Base-by-base conservation (phyloP, 257 asterid genomes). In the Solanum chilense region DNA sequence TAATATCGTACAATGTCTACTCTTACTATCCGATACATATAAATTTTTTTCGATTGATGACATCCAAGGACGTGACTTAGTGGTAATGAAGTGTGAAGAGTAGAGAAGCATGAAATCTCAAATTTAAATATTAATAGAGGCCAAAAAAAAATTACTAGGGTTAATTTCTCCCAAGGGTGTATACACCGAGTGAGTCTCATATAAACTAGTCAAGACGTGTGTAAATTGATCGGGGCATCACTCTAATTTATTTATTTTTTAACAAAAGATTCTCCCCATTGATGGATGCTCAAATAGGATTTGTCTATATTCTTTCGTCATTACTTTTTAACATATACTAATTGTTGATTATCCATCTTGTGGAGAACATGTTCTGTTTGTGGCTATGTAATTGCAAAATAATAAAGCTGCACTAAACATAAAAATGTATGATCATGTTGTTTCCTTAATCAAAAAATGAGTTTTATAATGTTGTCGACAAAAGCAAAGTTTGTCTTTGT, bases 401-500 rank as follows among this genome's bases (percentile, higher is more conserved):
- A 8, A 33, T 33, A 81, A 81, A 81, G 85, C 85, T 81, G 85
- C 29, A 18, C 70, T 2, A 49, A 49, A 81, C 70, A 81, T 81
- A 18, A 81, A 75, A 81, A 49, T 29, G 20, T 23, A 52, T 81
- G 85, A 49, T 10, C 85, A 52, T 81, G 45, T 49, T 81, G 85
- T 29, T 81, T 49, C 85, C 70, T 49, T 29, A 49, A 31, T 49
- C 37, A 23, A 47, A 29, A 58, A 76, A 29, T 20, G 10, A 81
- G 20, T 81, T 81, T 81, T 49, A 18, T 47, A 49, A 21, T 29
- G 20, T 49, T 78, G 84, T 49, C 85, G 86, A 33, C 29, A 64
- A 87, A 90, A 88, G 89, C 20, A 52, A 83, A 73, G 73, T 80
- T 88, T 86, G 88, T 86, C 88, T 90, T 68, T 44, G 85, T 41